phyloP scores from a whole-genome alignment of 371 early-diverging fungal genomes.

The Mortierella sp. region DNA sequence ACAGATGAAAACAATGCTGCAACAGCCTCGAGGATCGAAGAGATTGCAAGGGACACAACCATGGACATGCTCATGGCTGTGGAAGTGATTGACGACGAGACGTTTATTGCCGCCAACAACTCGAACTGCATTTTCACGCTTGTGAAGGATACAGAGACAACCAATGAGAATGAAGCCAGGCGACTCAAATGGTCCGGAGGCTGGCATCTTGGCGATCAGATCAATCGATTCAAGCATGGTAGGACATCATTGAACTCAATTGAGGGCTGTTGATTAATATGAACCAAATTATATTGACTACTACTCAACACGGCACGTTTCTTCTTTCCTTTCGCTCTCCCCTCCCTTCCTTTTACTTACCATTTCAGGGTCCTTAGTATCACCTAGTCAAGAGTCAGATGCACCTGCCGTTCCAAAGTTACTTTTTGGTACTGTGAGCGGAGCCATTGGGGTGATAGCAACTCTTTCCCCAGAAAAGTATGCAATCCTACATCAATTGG shows the following conservation, averaged over 20 bases:
- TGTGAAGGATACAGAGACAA: slow-evolving; percentile 56
- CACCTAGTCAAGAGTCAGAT: slow-evolving; percentile 71
- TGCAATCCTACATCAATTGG: slow-evolving; percentile 68
- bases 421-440: slow-evolving; percentile 82
- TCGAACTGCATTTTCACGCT: slow-evolving; percentile 70
- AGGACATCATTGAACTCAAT: slow-evolving; percentile 3
- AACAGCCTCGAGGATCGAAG: slow-evolving; percentile 56
- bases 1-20: slow-evolving; percentile 9
- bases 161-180: slow-evolving; percentile 56
- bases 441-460: slow-evolving; percentile 82
- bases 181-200: slow-evolving; percentile 70
- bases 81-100: slow-evolving; percentile 68
- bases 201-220: slow-evolving; percentile 84
- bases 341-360: slow-evolving; percentile 10
- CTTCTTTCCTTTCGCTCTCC: slow-evolving; percentile 15
- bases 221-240: slow-evolving; percentile 85
- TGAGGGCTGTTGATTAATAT: background rate
- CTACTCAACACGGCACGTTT: slow-evolving; percentile 10
- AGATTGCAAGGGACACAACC: slow-evolving; percentile 71
- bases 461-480: slow-evolving; percentile 67
- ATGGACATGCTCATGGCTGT: slow-evolving; percentile 77
- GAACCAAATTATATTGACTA: slow-evolving; percentile 11
- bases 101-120: slow-evolving; percentile 73
- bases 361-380: slow-evolving; percentile 73
- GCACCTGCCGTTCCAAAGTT: slow-evolving; percentile 62